These are phyloP conservation scores for Calonectria leucothoes DNA, from an alignment of 2,329 filamentous ascomycete species.

Conservation along the genomic window DNA sequence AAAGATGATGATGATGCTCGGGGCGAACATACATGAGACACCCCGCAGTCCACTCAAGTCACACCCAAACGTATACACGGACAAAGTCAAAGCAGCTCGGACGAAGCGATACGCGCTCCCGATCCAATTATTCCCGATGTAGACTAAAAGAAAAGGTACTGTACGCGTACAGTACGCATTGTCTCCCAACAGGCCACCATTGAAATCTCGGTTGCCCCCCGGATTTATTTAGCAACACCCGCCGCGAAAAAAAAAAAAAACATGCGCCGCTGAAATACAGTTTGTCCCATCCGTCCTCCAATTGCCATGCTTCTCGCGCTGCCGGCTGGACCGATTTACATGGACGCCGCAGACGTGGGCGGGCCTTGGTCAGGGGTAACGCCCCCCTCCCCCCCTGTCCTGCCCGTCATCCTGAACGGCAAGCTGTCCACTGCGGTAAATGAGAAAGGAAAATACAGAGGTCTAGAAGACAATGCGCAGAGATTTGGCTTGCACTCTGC, in stretches of 20 bases:
- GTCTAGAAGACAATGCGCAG: slow-evolving; percentile 11
- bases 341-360: slow-evolving; percentile 27
- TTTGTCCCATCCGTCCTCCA: neutral
- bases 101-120: slow-evolving; percentile 14
- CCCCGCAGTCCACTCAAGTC: neutral
- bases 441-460: neutral
- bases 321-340: slow-evolving; percentile 33
- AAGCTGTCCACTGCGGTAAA: slow-evolving; percentile 4
- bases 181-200: slow-evolving; percentile 19
- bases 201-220: slow-evolving; percentile 10
- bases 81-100: neutral
- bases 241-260: slow-evolving; percentile 24
- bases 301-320: slow-evolving; percentile 13
- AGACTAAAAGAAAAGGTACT: neutral
- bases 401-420: slow-evolving; percentile 20
- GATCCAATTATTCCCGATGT: slow-evolving; percentile 2
- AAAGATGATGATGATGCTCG: neutral
- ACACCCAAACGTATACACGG: neutral
- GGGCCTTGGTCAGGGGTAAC: slow-evolving; percentile 27
- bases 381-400: neutral
- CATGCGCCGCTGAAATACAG: neutral
- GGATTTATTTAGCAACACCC: slow-evolving; percentile 35
- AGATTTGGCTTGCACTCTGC: neutral
- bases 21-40: neutral
- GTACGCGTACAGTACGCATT: slow-evolving; percentile 22